Base-by-base conservation (phyloP, 2,329 filamentous ascomycete species). In the Calonectria leucothoes region DNA sequence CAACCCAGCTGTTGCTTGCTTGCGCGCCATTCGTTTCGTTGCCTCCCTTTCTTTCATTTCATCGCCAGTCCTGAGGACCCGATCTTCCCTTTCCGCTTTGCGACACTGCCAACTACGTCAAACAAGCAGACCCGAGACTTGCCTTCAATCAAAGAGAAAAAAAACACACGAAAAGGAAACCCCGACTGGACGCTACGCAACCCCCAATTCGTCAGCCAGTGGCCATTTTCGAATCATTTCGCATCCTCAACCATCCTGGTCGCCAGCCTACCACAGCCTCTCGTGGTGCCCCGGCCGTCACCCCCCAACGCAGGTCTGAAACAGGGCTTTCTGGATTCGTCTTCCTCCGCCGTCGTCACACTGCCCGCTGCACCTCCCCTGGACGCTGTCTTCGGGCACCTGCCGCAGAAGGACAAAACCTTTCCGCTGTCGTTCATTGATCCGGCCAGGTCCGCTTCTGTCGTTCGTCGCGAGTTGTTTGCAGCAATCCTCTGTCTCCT, bases 261-360 rank as follows among this genome's bases (percentile, higher is more conserved):
- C 61, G 66, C 69, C 71, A 23, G 69, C 77, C 73, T 76, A 72
- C 72, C 63, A 68, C 52, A 68, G 61, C 72, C 69, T 70, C 66
- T 71, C 70, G 72, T 59, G 72, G 77, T 73, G 72, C 76, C 72
- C 64, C 70, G 66, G 66, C 49, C 64, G 70, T 75, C 78, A 76
- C 75, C 70, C 64, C 74, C 72, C 79, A 74, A 75, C 71, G 78
- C 77, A 73, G 69, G 72, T 70, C 79, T 81, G 80, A 81, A 81
- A 81, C 80, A 72, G 71, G 70, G 59, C 48, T 74, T 73, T 77
- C 70, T 73, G 71, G 68, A 74, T 75, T 80, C 71, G 76, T 78
- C 72, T 70, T 70, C 55, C 49, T 64, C 71, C 71, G 65, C 72
- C 71, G 72, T 55, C 67, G 78, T 78, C 66, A 77, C 73, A 79